Percentiles rank a stretch among this genome's conserved stretches.
Conservation (phyloP, 495 filamentous ascomycete species). For the Lasiosphaeria miniovina region DNA sequence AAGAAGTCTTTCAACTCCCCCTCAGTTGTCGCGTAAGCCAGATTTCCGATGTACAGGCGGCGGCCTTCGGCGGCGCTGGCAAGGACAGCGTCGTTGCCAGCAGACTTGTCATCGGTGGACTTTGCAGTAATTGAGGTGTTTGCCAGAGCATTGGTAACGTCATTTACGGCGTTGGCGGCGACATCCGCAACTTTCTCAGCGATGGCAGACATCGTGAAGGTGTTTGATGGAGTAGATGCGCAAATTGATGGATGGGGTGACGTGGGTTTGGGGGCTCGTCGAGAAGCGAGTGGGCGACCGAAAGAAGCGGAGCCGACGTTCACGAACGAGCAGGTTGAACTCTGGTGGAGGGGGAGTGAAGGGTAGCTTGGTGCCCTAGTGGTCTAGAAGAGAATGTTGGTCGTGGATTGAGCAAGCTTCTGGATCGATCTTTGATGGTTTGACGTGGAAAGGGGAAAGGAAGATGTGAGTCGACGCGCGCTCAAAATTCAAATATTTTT, state of each 20-base stretch:
- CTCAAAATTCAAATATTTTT: slow-evolving; percentile 51
- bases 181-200: slow-evolving; percentile 59
- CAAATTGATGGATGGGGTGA: slow-evolving; percentile 32
- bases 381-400: slow-evolving; percentile 41
- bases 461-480: slow-evolving; percentile 31
- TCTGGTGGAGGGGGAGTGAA: slow-evolving; percentile 62
- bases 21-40: slow-evolving; percentile 99
- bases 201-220: slow-evolving; percentile 57
- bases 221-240: slow-evolving; percentile 36
- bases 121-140: slow-evolving; percentile 62
- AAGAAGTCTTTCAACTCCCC: slow-evolving; percentile 99
- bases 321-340: slow-evolving; percentile 47
- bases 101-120: slow-evolving; percentile 48
- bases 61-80: slow-evolving; percentile 97
- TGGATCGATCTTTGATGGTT: slow-evolving; percentile 44
- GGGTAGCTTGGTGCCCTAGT: slow-evolving; percentile 94
- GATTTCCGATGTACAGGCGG: slow-evolving; percentile 99
- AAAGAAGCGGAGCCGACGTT: slow-evolving; percentile 35
- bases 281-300: slow-evolving; percentile 31
- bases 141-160: slow-evolving; percentile 81
- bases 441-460: slow-evolving; percentile 42
- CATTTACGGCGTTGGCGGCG: slow-evolving; percentile 67
- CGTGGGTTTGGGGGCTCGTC: slow-evolving; percentile 35
- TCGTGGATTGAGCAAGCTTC: slow-evolving; percentile 39
- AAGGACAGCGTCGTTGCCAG: slow-evolving; percentile 81